Conservation (phyloP, 176 grass and related monocot species). For the Lolium rigidum region DNA sequence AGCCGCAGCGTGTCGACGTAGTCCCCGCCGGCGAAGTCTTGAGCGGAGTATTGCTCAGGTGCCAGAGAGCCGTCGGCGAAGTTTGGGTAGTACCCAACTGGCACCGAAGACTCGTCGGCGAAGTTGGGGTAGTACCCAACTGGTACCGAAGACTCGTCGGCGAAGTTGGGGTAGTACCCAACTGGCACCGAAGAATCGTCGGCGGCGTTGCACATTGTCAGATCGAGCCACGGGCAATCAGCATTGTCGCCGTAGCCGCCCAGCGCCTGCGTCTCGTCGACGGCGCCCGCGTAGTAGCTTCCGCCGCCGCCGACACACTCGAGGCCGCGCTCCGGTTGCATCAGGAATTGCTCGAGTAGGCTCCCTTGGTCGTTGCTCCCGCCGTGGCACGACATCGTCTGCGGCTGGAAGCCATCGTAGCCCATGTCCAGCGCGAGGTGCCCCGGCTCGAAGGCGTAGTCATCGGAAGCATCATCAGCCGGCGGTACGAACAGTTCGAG, state of each 20-base stretch:
- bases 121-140: too few relatives aligned
- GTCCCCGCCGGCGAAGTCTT: too few relatives aligned
- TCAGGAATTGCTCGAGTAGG: too few relatives aligned
- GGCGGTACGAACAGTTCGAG: not conserved
- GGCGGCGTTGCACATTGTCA: not conserved
- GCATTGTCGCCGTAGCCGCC: not conserved
- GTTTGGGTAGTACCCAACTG: too few relatives aligned
- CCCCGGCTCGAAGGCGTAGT: not conserved
- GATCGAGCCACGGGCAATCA: not conserved
- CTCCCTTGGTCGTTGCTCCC: not conserved
- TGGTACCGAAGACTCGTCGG: too few relatives aligned
- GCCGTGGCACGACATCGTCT: not conserved
- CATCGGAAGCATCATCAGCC: too few relatives aligned
- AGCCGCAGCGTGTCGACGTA: too few relatives aligned
- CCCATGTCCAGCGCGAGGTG: not conserved
- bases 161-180: too few relatives aligned
- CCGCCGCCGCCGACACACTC: not conserved
- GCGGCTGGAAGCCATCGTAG: not conserved
- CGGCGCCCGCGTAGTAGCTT: not conserved
- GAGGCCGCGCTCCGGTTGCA: not conserved
- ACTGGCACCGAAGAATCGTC: too few relatives aligned
- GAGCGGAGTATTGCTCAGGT: too few relatives aligned
- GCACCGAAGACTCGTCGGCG: too few relatives aligned
- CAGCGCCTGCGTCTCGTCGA: not conserved
- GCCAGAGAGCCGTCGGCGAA: too few relatives aligned